A percentile compares a stretch with the other conserved stretches of the same genome.
Conservation (phyloP, 1,284 basidiomycete species). For the Irpex rosettiformis region DNA sequence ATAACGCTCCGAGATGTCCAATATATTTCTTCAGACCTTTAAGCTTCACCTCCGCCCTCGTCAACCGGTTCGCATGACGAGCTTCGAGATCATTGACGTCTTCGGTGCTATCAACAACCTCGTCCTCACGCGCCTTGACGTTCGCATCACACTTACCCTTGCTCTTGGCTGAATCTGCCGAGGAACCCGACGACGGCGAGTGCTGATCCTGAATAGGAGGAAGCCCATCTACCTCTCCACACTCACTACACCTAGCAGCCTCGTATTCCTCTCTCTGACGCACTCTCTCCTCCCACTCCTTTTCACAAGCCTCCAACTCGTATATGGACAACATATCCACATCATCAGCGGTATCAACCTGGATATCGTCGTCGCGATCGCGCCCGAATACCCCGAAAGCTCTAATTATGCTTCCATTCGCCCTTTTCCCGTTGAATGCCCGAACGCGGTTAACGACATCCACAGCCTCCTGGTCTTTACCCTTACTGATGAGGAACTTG, state of each 20-base stretch:
- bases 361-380: conserved; percentile 21
- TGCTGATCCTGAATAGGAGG: not conserved
- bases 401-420: not conserved
- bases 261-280: not conserved
- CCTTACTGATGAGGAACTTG: conserved; percentile 69
- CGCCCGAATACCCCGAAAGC: conserved; percentile 28
- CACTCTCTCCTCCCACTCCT: conserved; percentile 1
- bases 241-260: not conserved
- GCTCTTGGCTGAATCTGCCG: not conserved
- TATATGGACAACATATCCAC: conserved; percentile 12
- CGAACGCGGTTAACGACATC: conserved; percentile 68
- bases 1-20: conserved; percentile 50
- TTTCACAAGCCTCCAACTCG: conserved; percentile 29
- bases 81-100: conserved; percentile 9
- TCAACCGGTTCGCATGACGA: conserved; percentile 20
- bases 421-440: conserved; percentile 50
- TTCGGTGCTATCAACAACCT: conserved; percentile 7
- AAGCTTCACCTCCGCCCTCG: conserved; percentile 39
- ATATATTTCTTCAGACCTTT: conserved; percentile 33
- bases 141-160: not conserved
- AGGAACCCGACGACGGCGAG: not conserved
- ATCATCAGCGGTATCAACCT: not conserved
- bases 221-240: not conserved
- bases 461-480: conserved; percentile 67
- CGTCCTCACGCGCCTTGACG: not conserved